These are phyloP conservation scores for Geotrichum ghanense DNA, from an alignment of 805 yeast genomes.

Conservation along the genomic window DNA sequence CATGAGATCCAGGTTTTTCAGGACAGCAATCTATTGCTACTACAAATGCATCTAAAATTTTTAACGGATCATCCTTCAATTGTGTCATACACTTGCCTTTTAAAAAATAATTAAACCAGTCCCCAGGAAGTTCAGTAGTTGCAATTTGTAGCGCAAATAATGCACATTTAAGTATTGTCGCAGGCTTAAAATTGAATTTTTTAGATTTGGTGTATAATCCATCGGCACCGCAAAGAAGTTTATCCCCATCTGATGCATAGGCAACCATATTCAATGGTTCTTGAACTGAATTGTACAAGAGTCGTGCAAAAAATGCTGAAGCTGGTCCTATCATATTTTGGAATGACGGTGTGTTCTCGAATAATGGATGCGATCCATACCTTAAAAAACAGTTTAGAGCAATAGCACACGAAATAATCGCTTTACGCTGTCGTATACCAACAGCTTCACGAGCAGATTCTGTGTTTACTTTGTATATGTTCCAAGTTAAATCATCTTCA, in stretches of 20 bases:
- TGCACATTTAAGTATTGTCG: conserved; percentile 5
- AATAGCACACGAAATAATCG: conserved; percentile 65
- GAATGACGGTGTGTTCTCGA: conserved; percentile 10
- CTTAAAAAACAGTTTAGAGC: conserved; percentile 39
- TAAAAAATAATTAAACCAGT: conserved; percentile 55
- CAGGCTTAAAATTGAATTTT: neutral
- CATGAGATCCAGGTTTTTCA: conserved; percentile 11
- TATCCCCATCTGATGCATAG: conserved; percentile 40
- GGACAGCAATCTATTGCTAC: conserved; percentile 18
- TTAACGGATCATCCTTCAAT: conserved; percentile 25
- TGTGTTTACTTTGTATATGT: conserved; percentile 66
- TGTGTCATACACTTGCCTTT: conserved; percentile 49
- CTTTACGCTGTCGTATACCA: conserved; percentile 53
- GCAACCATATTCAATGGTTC: conserved; percentile 34
- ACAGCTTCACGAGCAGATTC: conserved; percentile 49
- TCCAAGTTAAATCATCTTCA: conserved; percentile 89
- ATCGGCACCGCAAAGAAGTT: conserved; percentile 20
- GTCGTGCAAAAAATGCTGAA: conserved; percentile 46
- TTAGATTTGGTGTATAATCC: conserved; percentile 14
- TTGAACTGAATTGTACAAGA: conserved; percentile 31
- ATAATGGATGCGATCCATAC: conserved; percentile 14
- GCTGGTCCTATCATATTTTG: conserved; percentile 32
- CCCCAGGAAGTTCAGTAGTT: conserved; percentile 27
- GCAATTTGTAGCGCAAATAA: conserved; percentile 35
- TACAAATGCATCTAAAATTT: conserved; percentile 32